Evolutionary conservation across 169 alveolate species (phyloP).

Genomic region (Cystoisospora suis): DNA sequence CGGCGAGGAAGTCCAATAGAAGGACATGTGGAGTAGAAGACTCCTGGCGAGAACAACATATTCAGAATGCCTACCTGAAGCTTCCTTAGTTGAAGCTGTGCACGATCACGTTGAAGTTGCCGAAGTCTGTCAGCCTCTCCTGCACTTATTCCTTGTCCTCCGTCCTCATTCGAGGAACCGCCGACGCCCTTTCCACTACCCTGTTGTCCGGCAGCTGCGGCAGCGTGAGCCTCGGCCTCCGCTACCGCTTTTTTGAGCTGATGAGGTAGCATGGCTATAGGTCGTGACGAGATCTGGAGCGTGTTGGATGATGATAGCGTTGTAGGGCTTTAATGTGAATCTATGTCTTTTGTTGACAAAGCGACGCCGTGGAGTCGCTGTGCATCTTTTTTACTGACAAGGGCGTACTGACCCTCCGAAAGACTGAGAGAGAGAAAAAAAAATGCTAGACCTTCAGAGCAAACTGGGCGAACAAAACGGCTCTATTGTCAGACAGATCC

Average conservation of each 20-base stretch:
- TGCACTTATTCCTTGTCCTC: background rate
- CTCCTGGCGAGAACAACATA: background rate
- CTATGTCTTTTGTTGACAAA: too few species aligned
- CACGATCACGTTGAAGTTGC: slow-evolving; percentile 49
- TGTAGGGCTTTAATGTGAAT: too few species aligned
- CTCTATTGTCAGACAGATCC: too few species aligned
- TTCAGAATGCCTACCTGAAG: slow-evolving; percentile 41
- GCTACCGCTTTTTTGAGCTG: slow-evolving; percentile 54
- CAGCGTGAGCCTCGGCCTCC: slow-evolving; percentile 52
- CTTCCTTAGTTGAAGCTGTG: slow-evolving; percentile 49
- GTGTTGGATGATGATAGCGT: too few species aligned
- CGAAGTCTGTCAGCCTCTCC: slow-evolving; percentile 49
- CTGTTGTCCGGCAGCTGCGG: slow-evolving; percentile 20
- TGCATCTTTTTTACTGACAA: too few species aligned
- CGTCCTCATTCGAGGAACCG: background rate
- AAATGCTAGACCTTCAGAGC: too few species aligned
- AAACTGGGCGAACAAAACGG: too few species aligned
- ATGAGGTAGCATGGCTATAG: slow-evolving; percentile 33
- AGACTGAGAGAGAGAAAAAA: too few species aligned
- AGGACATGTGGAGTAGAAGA: too few species aligned
- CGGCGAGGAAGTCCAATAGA: background rate
- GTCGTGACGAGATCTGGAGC: background rate
- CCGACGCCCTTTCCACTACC: background rate
- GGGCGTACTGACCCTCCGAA: too few species aligned
- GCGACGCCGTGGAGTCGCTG: too few species aligned